A percentile compares a stretch with the other conserved stretches of the same genome.
phyloP scores from a whole-genome alignment of 225 moss, liverwort and hornwort species.

The Bryum argenteum region DNA sequence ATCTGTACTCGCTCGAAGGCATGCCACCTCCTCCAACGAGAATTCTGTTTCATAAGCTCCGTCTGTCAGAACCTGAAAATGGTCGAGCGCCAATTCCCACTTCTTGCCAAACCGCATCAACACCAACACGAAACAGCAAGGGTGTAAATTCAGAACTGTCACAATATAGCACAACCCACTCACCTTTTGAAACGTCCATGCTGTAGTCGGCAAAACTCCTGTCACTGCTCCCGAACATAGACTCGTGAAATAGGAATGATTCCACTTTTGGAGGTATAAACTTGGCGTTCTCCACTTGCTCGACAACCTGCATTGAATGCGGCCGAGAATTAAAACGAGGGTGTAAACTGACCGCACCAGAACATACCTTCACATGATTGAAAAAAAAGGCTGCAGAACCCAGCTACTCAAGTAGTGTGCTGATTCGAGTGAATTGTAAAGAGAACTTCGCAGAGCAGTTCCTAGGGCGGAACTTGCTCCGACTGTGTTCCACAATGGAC shows the following conservation, averaged over 20 bases:
- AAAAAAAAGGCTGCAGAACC: not conserved
- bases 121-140: not conserved
- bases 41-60: conserved; percentile 63
- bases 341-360: not conserved
- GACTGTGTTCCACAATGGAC: no score
- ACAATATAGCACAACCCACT: conserved; percentile 20
- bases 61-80: conserved; percentile 16
- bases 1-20: conserved; percentile 92
- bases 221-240: conserved; percentile 90
- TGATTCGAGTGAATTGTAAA: no score
- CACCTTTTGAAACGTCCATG: conserved; percentile 99
- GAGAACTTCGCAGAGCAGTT: no score
- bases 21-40: conserved; percentile 94
- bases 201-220: conserved; percentile 97
- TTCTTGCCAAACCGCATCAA: not conserved
- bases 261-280: conserved; percentile 64
- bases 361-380: not conserved
- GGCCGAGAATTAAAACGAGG: not conserved
- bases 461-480: no score
- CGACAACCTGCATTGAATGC: conserved; percentile 55
- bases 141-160: not conserved
- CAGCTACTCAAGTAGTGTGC: no score
- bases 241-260: no score
- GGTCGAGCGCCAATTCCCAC: not conserved
- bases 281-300: conserved; percentile 86